These are phyloP conservation scores for Kockiozyma suomiensis DNA, from an alignment of 805 yeast genomes.

Conservation along the genomic window DNA sequence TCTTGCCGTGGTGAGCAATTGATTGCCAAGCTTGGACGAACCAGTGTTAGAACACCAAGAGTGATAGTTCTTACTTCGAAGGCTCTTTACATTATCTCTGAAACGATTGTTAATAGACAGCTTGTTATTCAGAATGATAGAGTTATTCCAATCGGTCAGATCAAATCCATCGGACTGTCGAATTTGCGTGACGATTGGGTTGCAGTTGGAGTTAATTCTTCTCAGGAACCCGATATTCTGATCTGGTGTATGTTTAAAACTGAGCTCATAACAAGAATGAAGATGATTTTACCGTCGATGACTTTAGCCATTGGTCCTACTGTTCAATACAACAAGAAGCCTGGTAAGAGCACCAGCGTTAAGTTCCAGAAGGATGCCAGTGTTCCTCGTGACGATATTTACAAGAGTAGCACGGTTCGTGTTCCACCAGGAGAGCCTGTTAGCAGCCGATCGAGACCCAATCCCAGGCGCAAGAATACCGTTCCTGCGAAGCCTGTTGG, in stretches of 20 bases:
- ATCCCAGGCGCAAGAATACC: constrained; percentile 62
- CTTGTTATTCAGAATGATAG: constrained; percentile 64
- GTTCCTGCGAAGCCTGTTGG: constrained; percentile 34
- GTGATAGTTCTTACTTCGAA: constrained; percentile 68
- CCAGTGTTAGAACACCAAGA: constrained; percentile 76
- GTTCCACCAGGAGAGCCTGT: constrained; percentile 81
- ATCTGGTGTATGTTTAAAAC: constrained; percentile 85
- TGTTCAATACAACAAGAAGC: constrained; percentile 84
- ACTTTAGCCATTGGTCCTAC: constrained; percentile 69
- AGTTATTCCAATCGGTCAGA: constrained; percentile 59
- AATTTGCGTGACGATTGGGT: constrained; percentile 90
- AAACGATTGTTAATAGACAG: constrained; percentile 65
- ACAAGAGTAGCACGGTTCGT: constrained; percentile 85
- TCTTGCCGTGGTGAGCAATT: constrained; percentile 81
- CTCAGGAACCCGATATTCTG: constrained; percentile 71
- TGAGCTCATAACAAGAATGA: constrained; percentile 76
- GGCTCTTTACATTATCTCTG: constrained; percentile 70
- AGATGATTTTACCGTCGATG: constrained; percentile 59
- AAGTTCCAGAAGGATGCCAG: constrained; percentile 64
- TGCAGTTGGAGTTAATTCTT: constrained; percentile 61
- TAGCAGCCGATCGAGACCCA: constrained; percentile 65
- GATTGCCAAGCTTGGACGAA: constrained; percentile 86
- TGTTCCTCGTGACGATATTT: constrained; percentile 75
- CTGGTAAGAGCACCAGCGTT: constrained; percentile 74
- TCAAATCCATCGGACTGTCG: constrained; percentile 68